Conservation (phyloP, 768 basidiomycete species). For the Amyloporia xantha region DNA sequence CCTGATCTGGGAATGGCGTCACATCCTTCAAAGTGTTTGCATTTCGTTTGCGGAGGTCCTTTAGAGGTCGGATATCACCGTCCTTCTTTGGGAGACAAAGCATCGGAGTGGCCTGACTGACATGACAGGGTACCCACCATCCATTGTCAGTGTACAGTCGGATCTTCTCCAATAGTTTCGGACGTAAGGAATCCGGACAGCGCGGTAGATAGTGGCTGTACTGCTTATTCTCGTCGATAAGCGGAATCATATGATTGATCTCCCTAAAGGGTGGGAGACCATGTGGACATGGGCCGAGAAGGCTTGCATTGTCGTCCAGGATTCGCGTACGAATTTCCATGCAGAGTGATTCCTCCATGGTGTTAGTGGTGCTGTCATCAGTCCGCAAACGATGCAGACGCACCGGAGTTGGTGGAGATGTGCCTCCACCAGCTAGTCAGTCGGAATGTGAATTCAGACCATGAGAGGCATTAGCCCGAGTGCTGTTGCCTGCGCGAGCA, state of each 20-base stretch:
- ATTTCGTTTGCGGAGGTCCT: constrained; percentile 32
- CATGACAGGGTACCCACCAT: constrained; percentile 27
- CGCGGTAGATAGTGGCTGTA: constrained; percentile 18
- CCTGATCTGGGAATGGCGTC: constrained; percentile 36
- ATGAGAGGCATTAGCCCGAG: too few species aligned
- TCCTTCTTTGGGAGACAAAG: constrained; percentile 28
- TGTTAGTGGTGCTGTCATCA: too few species aligned
- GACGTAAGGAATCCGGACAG: background rate
- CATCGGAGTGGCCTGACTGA: constrained; percentile 27
- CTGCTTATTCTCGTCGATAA: constrained; percentile 28
- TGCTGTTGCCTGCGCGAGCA: too few species aligned
- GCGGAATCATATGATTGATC: constrained; percentile 36
- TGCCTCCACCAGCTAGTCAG: too few species aligned
- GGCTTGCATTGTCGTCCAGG: background rate
- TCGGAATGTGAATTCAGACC: too few species aligned
- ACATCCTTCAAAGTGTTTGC: constrained; percentile 35
- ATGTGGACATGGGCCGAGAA: background rate
- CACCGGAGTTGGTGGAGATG: too few species aligned
- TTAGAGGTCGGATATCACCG: constrained; percentile 25
- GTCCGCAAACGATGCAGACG: too few species aligned
- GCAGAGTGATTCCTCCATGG: too few species aligned
- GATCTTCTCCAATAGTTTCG: constrained; percentile 16
- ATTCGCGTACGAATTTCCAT: too few species aligned
- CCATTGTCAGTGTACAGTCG: constrained; percentile 23
- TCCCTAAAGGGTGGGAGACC: constrained; percentile 29